phyloP scores from a whole-genome alignment of 2,329 filamentous ascomycete species.

The Penicillium rolfsii region DNA sequence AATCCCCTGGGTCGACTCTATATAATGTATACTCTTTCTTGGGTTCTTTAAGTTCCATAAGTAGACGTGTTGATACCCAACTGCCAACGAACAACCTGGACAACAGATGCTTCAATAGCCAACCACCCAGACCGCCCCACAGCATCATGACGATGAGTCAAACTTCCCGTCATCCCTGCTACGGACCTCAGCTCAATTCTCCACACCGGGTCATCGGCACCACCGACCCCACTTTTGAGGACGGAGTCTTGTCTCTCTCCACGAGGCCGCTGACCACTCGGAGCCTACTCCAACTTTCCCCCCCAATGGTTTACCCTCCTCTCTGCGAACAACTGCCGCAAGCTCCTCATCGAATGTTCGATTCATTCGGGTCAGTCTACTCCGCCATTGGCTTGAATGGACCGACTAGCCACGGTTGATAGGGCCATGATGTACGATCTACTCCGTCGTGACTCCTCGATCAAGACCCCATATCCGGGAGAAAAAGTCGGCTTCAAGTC shows the following conservation, averaged over 20 bases:
- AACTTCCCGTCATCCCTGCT: not conserved
- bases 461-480: not conserved
- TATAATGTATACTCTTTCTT: not conserved
- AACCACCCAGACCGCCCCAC: not conserved
- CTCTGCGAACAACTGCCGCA: not conserved
- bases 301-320: not conserved
- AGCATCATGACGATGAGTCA: not conserved
- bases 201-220: conserved; percentile 29
- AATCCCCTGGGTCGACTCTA: no score
- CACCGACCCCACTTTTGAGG: conserved; percentile 15
- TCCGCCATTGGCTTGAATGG: conserved; percentile 19
- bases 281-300: not conserved
- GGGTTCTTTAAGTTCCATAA: not conserved
- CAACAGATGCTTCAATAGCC: not conserved
- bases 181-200: conserved; percentile 9
- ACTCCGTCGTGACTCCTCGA: not conserved
- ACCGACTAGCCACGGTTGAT: conserved; percentile 10
- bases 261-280: no score
- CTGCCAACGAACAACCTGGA: not conserved
- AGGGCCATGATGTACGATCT: no score
- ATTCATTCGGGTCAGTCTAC: not conserved
- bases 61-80: conserved; percentile 2
- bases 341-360: not conserved
- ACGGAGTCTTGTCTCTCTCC: no score
- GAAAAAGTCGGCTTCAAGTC: conserved; percentile 19